Evolutionary conservation across 208 protist species (phyloP), one percentile per base, ranked within the genome.

Genomic region (Leishmania gerbilli): DNA sequence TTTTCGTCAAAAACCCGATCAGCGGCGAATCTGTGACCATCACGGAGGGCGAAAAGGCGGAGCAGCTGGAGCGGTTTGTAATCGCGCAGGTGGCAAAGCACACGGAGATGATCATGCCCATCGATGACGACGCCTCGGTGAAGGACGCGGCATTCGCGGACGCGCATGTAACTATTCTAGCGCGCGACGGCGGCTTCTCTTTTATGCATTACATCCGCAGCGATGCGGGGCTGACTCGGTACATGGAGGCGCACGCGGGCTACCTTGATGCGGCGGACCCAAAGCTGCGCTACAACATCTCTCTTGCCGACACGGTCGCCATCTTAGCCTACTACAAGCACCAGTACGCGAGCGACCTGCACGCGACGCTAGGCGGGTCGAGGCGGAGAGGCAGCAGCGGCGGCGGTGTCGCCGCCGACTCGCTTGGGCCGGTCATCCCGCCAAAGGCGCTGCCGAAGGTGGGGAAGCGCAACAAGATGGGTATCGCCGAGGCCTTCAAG

Each of bases 1-100:
- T 97, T 6, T 97, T 96, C 76, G 82, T 97, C 55, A 96, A 96
- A 83, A 97, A 97, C 83, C 90, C 95, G 37, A 89, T 97, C 80
- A 96, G 92, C 37, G 91, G 90, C 24, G 92, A 97, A 84, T 97
- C 93, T 24, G 82, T 92, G 37, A 97, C 95, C 15, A 90, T 96
- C 80, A 88, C 87, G 17, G 79, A 80, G 31, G 74, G 51, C 58
- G 75, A 92, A 45, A 94, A 89, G 80, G 92, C 81, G 24, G 86
- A 55, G 34, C 76, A 80, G 65, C 86, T 97, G 65, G 88, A 92
- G 79, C 65, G 72, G 62, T 97, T 97, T 79, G 85, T 97, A 17
- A 81, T 77, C 40, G 83, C 77, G 13, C 95, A 97, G 77, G 93
- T 97, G 49, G 64, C 62, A 11, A 84, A 87, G 83, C 81, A 97